phyloP scores from a whole-genome alignment of 78 protist genomes.

The Protostelium mycophagum region DNA sequence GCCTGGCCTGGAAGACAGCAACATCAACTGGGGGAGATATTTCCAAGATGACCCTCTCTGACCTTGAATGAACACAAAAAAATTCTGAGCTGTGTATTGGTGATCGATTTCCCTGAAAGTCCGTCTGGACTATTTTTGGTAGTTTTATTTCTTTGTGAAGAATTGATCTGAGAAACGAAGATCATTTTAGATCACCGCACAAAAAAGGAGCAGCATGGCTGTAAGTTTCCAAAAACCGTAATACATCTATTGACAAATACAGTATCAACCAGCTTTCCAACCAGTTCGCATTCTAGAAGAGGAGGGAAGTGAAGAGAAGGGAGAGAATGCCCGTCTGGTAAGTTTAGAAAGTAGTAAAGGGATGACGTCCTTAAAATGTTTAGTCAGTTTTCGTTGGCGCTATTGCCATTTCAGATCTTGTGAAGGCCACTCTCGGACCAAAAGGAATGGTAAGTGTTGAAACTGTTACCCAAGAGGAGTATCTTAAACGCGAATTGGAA shows the following conservation, averaged over 20 bases:
- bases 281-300: conserved; percentile 53
- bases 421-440: conserved; percentile 99
- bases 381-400: conserved; percentile 86
- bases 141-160: no score
- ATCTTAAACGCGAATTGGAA: not conserved
- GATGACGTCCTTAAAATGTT: not conserved
- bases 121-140: no score
- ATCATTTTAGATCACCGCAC: no score
- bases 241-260: no score
- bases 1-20: no score
- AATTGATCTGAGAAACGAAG: no score
- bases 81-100: no score
- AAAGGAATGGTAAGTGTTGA: conserved; percentile 89
- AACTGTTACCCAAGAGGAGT: not conserved
- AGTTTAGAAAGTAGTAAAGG: not conserved
- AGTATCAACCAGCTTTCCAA: conserved; percentile 9
- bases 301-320: conserved; percentile 68
- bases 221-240: not conserved
- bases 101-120: no score
- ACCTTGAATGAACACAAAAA: no score
- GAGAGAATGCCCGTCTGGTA: conserved; percentile 74
- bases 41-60: no score
- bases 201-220: no score
- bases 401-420: conserved; percentile 96
- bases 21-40: no score